These are phyloP conservation scores for Schizophyllum commune DNA, from an alignment of 1,284 basidiomycete species.

Conservation along the genomic window DNA sequence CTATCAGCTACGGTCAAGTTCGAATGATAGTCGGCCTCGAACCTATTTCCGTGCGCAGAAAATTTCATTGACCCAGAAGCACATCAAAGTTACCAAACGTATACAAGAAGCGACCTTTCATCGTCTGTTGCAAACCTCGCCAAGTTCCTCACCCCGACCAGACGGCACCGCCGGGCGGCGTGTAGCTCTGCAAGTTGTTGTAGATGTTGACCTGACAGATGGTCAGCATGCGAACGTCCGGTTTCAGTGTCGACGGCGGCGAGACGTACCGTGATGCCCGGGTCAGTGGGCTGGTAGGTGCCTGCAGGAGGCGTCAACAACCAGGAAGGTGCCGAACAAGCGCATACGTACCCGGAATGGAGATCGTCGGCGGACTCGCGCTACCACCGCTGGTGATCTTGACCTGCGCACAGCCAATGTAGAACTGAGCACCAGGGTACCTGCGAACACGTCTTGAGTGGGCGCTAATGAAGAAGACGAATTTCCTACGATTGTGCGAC, in stretches of 20 bases:
- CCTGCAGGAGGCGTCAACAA: conserved; percentile 14
- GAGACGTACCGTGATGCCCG: conserved; percentile 34
- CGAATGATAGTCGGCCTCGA: too few species aligned
- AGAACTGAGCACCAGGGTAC: conserved; percentile 41
- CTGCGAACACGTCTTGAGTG: not conserved
- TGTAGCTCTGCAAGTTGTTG: conserved; percentile 41
- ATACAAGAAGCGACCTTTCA: not conserved
- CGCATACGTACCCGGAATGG: conserved; percentile 22
- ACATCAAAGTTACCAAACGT: not conserved
- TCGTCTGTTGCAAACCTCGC: not conserved
- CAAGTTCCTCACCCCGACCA: conserved; percentile 25
- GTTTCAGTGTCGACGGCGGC: not conserved
- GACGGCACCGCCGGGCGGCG: conserved; percentile 25
- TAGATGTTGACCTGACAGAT: conserved; percentile 35
- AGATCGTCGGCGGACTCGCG: conserved; percentile 36
- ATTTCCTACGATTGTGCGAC: conserved; percentile 21
- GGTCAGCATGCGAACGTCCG: not conserved
- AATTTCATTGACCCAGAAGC: not conserved
- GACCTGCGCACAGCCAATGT: conserved; percentile 38
- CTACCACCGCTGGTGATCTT: conserved; percentile 35
- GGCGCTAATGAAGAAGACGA: not conserved
- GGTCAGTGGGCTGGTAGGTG: conserved; percentile 35
- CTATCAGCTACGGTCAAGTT: too few species aligned
- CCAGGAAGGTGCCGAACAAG: not conserved
- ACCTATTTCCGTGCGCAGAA: too few species aligned